Conservation (phyloP, 2,329 filamentous ascomycete species). For the Neophaeococcomyces aloes region DNA sequence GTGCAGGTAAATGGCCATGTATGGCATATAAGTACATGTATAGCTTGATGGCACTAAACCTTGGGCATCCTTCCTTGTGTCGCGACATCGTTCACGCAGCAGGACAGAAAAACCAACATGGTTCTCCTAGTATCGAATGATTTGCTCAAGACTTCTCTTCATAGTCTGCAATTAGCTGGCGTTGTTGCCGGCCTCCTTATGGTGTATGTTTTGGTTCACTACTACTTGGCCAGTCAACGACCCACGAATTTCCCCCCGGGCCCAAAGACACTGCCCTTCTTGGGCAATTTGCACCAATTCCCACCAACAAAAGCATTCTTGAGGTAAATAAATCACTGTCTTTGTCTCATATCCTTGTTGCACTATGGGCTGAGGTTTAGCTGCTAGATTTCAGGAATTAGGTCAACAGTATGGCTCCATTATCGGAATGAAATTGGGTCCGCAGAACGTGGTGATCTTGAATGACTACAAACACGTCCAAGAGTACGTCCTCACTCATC, state of each 20-base stretch:
- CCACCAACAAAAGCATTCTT: constrained; percentile 9
- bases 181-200: no score
- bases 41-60: no score
- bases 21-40: no score
- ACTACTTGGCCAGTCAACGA: constrained; percentile 9
- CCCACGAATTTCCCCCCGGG: constrained; percentile 16
- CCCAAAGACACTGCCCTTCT: constrained; percentile 13
- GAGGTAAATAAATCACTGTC: no score
- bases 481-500: constrained; percentile 12
- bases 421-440: constrained; percentile 13
- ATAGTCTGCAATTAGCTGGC: no score
- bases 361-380: constrained; percentile 4
- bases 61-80: no score
- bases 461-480: constrained; percentile 12
- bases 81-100: no score
- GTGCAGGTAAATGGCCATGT: no score
- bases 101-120: no score
- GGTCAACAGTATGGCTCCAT: constrained; percentile 13
- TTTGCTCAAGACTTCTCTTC: no score
- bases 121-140: no score
- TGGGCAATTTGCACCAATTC: constrained; percentile 17
- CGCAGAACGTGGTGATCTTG: constrained; percentile 14
- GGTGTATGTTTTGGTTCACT: constrained; percentile 1
- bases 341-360: no score
- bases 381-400: constrained; percentile 13